Conservation (phyloP, 306 rosid species). For the Vigna angularis region DNA sequence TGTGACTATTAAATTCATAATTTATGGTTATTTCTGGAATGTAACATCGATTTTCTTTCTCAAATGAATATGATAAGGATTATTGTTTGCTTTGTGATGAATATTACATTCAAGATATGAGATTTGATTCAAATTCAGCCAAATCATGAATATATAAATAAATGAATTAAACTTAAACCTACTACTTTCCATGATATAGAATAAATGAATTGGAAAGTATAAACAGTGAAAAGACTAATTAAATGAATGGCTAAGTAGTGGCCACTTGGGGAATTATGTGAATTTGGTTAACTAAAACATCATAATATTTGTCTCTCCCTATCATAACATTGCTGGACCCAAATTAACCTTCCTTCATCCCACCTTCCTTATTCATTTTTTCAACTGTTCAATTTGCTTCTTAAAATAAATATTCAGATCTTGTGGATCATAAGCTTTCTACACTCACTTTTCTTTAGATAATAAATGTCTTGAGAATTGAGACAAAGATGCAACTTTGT, state of each 20-base stretch:
- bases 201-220: background rate
- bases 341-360: background rate
- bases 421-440: slow-evolving; percentile 13
- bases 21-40: no score
- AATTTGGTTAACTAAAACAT: background rate
- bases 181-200: background rate
- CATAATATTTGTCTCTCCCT: background rate
- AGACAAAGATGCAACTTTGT: slow-evolving; percentile 11
- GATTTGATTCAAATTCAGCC: no score
- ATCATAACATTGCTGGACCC: slow-evolving; percentile 7
- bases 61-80: no score
- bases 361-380: background rate
- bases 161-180: no score
- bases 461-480: background rate
- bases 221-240: slow-evolving; percentile 12
- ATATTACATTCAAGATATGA: no score
- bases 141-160: no score
- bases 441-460: background rate
- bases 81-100: no score
- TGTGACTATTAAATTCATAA: no score
- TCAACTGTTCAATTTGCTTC: background rate
- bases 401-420: background rate
- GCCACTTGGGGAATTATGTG: no score
- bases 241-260: background rate
- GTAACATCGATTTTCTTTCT: no score